Base-by-base conservation (phyloP, 2,329 filamentous ascomycete genomes). In the Stromatinia cepivora region DNA sequence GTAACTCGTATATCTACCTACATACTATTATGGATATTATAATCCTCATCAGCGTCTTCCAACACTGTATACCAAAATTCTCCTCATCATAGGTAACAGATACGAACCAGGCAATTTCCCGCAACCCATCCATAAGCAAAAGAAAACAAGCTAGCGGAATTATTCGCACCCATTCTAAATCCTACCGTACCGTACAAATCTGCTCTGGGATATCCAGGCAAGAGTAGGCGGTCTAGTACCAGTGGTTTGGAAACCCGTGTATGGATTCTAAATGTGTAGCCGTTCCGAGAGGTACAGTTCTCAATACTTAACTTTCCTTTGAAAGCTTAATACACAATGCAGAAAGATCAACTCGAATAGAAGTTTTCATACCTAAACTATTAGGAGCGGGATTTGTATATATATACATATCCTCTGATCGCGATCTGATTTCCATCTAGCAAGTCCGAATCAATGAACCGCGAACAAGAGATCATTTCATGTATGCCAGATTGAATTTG, bases 151-250 rank as follows among this genome's bases (percentile, higher is more conserved):
- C 53, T 28, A 22, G 53, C 53, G 22, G 34, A 56, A 34, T 56
- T 56, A n/a, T 56, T 56, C 28, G 34, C 28, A n/a, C n/a, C n/a
- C n/a, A n/a, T n/a, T 22, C 53, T 28, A 56, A 56, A 56, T 34
- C 28, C 53, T n/a, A n/a, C n/a, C n/a, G n/a, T 34, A 28, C 15
- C n/a, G 42, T 45, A 48, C 42, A 62, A 2, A 62, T 25, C 13
- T 62, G 58, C 13, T 62, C 39, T 31, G 58, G n/a, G n/a, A 62
- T 31, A 22, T 62, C 48, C 1, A 62, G 42, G 58, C 58, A 45
- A 42, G 58, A 1, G 58, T 48, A n/a, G 58, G 25, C 1, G 28
- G 34, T 25, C 48, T 22, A 13, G 58, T 25, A 48, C 58, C 48
- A 48, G 42, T 25, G 53, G 31, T 22, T 36, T 56, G 53, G 17